phyloP scores from a whole-genome alignment of 495 filamentous ascomycete species.

The Xylaria nigripes region DNA sequence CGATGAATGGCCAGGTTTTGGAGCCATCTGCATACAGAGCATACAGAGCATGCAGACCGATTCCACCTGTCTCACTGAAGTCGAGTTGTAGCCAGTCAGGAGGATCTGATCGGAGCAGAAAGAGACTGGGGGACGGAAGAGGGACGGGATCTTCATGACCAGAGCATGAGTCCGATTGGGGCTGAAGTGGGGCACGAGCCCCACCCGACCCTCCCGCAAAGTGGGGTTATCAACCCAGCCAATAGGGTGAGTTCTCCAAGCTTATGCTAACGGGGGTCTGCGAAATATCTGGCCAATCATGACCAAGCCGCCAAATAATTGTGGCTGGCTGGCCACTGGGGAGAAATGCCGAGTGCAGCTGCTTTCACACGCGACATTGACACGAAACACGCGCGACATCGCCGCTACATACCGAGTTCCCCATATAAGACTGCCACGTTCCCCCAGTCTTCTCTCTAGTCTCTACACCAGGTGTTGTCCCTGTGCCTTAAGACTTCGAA shows the following conservation, averaged over 20 bases:
- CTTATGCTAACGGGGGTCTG: background rate
- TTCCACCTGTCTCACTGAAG: slow-evolving; percentile 23
- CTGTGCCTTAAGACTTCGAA: slow-evolving; percentile 2
- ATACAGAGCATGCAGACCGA: slow-evolving; percentile 17
- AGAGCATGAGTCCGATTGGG: slow-evolving; percentile 5
- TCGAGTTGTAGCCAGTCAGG: slow-evolving; percentile 18
- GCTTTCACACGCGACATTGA: slow-evolving; percentile 18
- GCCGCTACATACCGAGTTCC: slow-evolving; percentile 10
- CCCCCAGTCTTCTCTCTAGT: slow-evolving; percentile 10
- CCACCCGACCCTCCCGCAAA: slow-evolving; percentile 4
- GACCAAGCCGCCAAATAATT: slow-evolving; percentile 1
- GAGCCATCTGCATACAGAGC: slow-evolving; percentile 19
- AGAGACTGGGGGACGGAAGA: slow-evolving; percentile 2
- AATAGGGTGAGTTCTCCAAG: background rate
- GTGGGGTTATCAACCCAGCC: background rate
- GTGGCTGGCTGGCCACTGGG: slow-evolving; percentile 19
- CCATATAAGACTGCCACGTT: slow-evolving; percentile 22
- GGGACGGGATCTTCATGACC: slow-evolving; percentile 13
- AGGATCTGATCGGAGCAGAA: slow-evolving; percentile 19
- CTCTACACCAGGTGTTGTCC: slow-evolving; percentile 7
- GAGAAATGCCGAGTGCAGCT: slow-evolving; percentile 20
- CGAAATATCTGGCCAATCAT: background rate
- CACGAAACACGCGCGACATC: slow-evolving; percentile 29
- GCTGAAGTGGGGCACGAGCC: slow-evolving; percentile 1
- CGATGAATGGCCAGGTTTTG: slow-evolving; percentile 20